Percentiles rank a stretch among this genome's conserved stretches.
These are phyloP conservation scores for Cladophialophora immunda DNA, from an alignment of 2,329 filamentous ascomycete genomes.

Conservation along the genomic window DNA sequence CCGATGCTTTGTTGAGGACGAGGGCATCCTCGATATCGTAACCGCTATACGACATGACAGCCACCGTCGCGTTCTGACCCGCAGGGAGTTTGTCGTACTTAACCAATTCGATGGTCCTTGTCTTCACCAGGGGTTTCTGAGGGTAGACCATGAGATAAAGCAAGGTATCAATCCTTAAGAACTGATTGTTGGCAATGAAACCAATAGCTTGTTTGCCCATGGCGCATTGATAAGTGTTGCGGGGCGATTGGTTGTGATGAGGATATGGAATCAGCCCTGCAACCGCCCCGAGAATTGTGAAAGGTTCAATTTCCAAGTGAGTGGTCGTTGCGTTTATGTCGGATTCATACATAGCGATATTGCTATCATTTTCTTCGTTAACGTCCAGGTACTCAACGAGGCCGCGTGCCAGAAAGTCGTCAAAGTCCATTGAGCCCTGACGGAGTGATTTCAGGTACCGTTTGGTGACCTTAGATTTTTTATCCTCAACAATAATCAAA, in stretches of 20 bases:
- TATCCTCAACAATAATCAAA: slow-evolving; percentile 92
- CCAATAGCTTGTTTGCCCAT: slow-evolving; percentile 99
- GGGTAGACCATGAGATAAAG: slow-evolving; percentile 98
- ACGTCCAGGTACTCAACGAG: slow-evolving; percentile 95
- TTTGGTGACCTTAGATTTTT: slow-evolving; percentile 79
- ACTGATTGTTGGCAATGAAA: slow-evolving; percentile 97
- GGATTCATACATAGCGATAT: slow-evolving; percentile 88
- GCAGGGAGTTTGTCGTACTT: slow-evolving; percentile 98
- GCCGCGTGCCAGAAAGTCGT: slow-evolving; percentile 89
- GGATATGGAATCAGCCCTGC: slow-evolving; percentile 97
- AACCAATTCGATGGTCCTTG: slow-evolving; percentile 93
- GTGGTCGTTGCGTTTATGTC: slow-evolving; percentile 86
- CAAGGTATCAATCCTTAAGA: slow-evolving; percentile 93
- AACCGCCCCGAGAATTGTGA: slow-evolving; percentile 93
- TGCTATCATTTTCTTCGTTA: slow-evolving; percentile 96
- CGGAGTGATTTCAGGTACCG: slow-evolving; percentile 83
- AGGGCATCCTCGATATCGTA: slow-evolving; percentile 99
- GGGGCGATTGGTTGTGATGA: slow-evolving; percentile 97
- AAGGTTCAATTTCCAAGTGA: slow-evolving; percentile 96
- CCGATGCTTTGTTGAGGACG: slow-evolving; percentile 94
- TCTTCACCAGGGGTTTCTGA: slow-evolving; percentile 96
- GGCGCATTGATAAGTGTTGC: slow-evolving; percentile 98
- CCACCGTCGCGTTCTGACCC: slow-evolving; percentile 95
- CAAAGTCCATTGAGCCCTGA: slow-evolving; percentile 85
- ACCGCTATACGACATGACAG: slow-evolving; percentile 98